Conservation (phyloP, 768 basidiomycete species). For the Grammothele lineata region DNA sequence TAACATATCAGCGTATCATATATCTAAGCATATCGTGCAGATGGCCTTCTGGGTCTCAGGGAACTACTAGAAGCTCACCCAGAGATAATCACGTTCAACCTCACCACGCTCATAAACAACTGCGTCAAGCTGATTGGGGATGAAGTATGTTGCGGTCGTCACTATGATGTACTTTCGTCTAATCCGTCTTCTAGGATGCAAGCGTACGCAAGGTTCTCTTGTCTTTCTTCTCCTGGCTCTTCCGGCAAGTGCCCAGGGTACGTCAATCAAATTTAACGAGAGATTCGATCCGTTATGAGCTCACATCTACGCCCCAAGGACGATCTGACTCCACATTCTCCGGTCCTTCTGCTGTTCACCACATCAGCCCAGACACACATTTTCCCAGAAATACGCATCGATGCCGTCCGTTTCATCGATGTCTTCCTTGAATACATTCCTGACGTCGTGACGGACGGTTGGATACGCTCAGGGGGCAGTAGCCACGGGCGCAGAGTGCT, state of each 20-base stretch:
- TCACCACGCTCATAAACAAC: constrained; percentile 53
- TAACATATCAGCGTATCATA: too few relatives aligned
- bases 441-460: constrained; percentile 59
- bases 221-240: constrained; percentile 67
- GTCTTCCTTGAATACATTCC: constrained; percentile 72
- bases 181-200: constrained; percentile 55
- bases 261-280: constrained; percentile 17
- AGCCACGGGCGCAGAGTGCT: constrained; percentile 62
- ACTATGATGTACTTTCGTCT: neutral
- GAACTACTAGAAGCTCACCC: constrained; percentile 68
- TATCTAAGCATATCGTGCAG: constrained; percentile 30
- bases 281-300: neutral
- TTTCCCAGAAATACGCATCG: constrained; percentile 90
- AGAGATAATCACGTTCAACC: constrained; percentile 43
- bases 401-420: constrained; percentile 78
- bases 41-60: constrained; percentile 67
- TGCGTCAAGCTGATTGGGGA: constrained; percentile 75
- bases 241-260: constrained; percentile 60
- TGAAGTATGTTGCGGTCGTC: constrained; percentile 52
- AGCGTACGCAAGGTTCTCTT: constrained; percentile 71
- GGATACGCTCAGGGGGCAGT: constrained; percentile 44
- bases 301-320: constrained; percentile 39
- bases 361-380: constrained; percentile 93
- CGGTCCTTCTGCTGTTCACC: constrained; percentile 75
- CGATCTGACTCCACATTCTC: constrained; percentile 67